phyloP scores from a whole-genome alignment of 2,329 filamentous ascomycete species.

The Fusarium sp. region DNA sequence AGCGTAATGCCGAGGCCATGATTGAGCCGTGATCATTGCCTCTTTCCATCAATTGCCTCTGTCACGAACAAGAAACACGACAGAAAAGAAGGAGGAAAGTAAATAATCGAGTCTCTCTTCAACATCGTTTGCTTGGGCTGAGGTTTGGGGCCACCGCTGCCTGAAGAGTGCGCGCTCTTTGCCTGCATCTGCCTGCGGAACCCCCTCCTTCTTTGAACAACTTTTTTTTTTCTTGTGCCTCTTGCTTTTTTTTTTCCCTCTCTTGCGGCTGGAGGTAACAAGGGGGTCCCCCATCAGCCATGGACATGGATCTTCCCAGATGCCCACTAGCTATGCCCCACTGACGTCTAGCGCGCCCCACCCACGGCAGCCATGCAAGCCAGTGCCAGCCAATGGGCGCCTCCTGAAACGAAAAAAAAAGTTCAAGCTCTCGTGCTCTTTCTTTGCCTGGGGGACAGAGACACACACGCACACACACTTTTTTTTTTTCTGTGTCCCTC shows the following conservation, averaged over 20 bases:
- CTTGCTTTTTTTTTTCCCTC: slow-evolving; percentile 17
- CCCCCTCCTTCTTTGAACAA: slow-evolving; percentile 5
- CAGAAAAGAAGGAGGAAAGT: not conserved
- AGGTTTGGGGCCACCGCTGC: slow-evolving; percentile 16
- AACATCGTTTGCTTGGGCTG: not conserved
- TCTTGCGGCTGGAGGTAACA: slow-evolving; percentile 27
- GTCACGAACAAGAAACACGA: not conserved
- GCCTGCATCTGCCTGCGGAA: slow-evolving; percentile 15
- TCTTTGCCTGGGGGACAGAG: slow-evolving; percentile 18
- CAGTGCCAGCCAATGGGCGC: slow-evolving; percentile 48
- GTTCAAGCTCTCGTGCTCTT: slow-evolving; percentile 50
- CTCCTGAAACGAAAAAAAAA: slow-evolving; percentile 50
- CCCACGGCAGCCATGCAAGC: slow-evolving; percentile 49
- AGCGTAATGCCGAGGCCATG: slow-evolving; percentile 23
- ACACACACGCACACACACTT: not conserved
- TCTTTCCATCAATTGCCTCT: slow-evolving; percentile 1
- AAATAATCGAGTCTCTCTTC: not conserved
- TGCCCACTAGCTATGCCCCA: slow-evolving; percentile 32
- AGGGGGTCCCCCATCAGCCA: slow-evolving; percentile 8
- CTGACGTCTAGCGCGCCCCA: slow-evolving; percentile 48
- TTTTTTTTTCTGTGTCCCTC: slow-evolving; percentile 6
- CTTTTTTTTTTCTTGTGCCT: slow-evolving; percentile 12
- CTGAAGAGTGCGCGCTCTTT: slow-evolving; percentile 25
- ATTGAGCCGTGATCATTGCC: slow-evolving; percentile 7
- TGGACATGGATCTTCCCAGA: slow-evolving; percentile 31